These are phyloP conservation scores for Punctularia strigosozonata DNA, from an alignment of 768 basidiomycete species.

Conservation along the genomic window DNA sequence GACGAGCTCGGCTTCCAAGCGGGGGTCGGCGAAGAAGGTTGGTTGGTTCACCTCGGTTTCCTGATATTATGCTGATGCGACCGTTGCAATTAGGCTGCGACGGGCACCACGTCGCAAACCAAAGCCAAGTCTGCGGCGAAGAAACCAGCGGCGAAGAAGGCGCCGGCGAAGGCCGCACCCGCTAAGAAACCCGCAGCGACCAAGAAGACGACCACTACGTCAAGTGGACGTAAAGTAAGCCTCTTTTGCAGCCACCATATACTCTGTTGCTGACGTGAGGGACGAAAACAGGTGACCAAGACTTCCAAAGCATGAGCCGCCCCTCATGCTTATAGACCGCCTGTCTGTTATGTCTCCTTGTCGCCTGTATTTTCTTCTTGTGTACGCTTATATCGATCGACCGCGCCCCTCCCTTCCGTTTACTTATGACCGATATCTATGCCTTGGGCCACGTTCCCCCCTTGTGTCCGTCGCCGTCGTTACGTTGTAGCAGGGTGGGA, in stretches of 20 bases:
- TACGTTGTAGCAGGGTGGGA: no score
- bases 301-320: not conserved
- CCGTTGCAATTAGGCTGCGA: slow-evolving; percentile 30
- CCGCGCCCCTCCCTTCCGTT: no score
- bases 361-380: not conserved
- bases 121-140: slow-evolving; percentile 14
- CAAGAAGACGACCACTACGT: not conserved
- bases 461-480: no score
- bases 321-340: not conserved
- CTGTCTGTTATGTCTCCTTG: not conserved
- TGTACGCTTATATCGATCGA: no score
- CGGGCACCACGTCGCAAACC: slow-evolving; percentile 30
- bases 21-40: slow-evolving; percentile 57
- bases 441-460: no score
- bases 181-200: not conserved
- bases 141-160: not conserved
- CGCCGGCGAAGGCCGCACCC: no score
- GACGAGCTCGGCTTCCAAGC: slow-evolving; percentile 27
- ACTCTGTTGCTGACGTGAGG: not conserved
- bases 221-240: not conserved
- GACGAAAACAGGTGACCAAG: not conserved
- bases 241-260: not conserved
- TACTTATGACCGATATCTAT: no score
- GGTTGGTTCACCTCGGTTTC: not conserved
- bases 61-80: slow-evolving; percentile 2